A percentile compares a stretch with the other conserved stretches of the same genome.
Evolutionary conservation across 768 basidiomycete species (phyloP).

Genomic region (Calocera cornea): DNA sequence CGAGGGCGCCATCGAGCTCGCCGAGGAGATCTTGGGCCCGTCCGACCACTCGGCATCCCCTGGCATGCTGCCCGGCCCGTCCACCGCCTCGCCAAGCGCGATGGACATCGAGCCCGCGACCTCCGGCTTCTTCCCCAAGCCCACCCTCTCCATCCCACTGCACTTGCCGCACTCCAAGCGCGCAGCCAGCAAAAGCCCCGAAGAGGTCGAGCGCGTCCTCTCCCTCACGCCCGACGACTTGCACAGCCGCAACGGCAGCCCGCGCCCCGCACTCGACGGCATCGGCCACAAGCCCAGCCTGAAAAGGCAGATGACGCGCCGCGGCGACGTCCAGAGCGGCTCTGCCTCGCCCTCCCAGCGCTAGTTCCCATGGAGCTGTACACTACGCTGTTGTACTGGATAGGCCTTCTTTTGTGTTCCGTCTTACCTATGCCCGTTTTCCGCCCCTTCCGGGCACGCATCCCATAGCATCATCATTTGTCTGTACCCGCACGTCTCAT

Average conservation of each 20-base stretch:
- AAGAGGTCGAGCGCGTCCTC: neutral
- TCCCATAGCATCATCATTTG: no score
- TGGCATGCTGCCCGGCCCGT: neutral
- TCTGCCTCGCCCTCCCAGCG: neutral
- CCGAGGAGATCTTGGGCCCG: constrained; percentile 38
- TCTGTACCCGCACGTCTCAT: no score
- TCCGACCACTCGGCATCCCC: neutral
- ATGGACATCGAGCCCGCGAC: neutral
- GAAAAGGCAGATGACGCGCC: neutral
- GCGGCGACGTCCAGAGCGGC: neutral
- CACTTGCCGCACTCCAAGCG: neutral
- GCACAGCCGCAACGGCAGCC: neutral
- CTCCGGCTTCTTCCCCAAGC: neutral
- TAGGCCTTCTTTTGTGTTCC: neutral
- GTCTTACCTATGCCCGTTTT: no score
- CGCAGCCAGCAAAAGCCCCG: neutral
- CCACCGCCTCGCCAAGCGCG: neutral
- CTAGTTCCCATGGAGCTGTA: neutral
- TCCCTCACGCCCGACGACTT: neutral
- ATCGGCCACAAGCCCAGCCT: neutral
- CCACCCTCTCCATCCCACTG: neutral
- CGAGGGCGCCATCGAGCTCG: constrained; percentile 62
- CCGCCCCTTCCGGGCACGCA: no score
- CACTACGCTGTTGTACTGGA: neutral
- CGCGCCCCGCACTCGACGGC: neutral